Evolutionary conservation across 1,284 basidiomycete species (phyloP).

Genomic region (Pholiota adiposa): DNA sequence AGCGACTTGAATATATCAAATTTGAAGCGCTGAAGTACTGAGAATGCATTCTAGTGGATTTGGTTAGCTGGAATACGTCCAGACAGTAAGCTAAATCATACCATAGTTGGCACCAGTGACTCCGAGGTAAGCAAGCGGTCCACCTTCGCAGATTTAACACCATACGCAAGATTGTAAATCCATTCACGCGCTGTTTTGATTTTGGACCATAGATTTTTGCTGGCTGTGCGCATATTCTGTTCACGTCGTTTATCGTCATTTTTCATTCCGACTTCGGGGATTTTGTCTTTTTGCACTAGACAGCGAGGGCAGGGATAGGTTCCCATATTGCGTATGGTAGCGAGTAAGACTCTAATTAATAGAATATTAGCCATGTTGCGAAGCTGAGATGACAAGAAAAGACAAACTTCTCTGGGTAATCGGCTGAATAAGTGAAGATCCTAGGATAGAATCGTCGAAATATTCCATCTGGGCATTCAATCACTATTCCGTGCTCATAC

Average conservation of each 20-base stretch:
- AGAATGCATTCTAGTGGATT: slow-evolving; percentile 23
- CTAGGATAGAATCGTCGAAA: slow-evolving; percentile 29
- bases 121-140: not conserved
- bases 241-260: slow-evolving; percentile 1
- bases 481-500: slow-evolving; percentile 21
- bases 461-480: slow-evolving; percentile 29
- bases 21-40: slow-evolving; percentile 8
- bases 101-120: not conserved
- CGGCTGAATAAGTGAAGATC: slow-evolving; percentile 36
- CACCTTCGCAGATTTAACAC: slow-evolving; percentile 19
- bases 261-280: slow-evolving; percentile 21
- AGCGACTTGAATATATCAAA: slow-evolving; percentile 23
- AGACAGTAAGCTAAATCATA: not conserved
- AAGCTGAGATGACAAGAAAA: too few species aligned
- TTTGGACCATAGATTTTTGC: not conserved
- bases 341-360: slow-evolving; percentile 35
- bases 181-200: not conserved
- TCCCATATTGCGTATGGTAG: slow-evolving; percentile 35
- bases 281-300: slow-evolving; percentile 27
- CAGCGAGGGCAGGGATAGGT: slow-evolving; percentile 39
- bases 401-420: slow-evolving; percentile 35
- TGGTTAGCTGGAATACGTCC: not conserved
- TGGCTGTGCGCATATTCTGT: not conserved
- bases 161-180: slow-evolving; percentile 5
- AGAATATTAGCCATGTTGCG: too few species aligned